Evolutionary conservation across 1,139 yeast species (phyloP).

Genomic region (Zygoascus meyerae): DNA sequence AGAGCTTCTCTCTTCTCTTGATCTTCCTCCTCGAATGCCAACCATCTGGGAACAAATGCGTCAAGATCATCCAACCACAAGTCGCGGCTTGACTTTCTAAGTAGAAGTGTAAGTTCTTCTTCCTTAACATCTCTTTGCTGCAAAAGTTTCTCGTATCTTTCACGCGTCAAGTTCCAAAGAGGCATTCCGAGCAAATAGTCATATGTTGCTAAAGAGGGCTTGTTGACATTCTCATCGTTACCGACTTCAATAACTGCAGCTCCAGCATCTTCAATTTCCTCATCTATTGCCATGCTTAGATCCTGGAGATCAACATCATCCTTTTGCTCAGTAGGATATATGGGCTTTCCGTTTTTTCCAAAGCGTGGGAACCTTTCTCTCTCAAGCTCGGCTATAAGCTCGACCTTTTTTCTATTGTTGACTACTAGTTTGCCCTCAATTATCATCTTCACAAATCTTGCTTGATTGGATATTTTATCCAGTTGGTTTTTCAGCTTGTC

Average conservation of each 20-base stretch:
- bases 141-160: slow-evolving; percentile 74
- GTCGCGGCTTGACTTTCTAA: slow-evolving; percentile 74
- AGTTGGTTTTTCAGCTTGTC: slow-evolving; percentile 67
- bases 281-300: slow-evolving; percentile 26
- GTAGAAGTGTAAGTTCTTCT: slow-evolving; percentile 58
- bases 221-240: slow-evolving; percentile 35
- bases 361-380: slow-evolving; percentile 68
- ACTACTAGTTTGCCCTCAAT: slow-evolving; percentile 68
- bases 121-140: slow-evolving; percentile 70
- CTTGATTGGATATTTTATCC: slow-evolving; percentile 72
- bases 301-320: slow-evolving; percentile 32
- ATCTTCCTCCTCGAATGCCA: slow-evolving; percentile 54
- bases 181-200: slow-evolving; percentile 66
- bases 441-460: slow-evolving; percentile 84
- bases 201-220: slow-evolving; percentile 31
- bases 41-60: slow-evolving; percentile 61
- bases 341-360: slow-evolving; percentile 60
- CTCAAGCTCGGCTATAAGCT: slow-evolving; percentile 58
- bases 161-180: slow-evolving; percentile 87
- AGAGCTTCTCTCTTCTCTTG: slow-evolving; percentile 36
- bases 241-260: slow-evolving; percentile 36
- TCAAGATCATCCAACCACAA: slow-evolving; percentile 84
- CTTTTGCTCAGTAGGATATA: slow-evolving; percentile 37
- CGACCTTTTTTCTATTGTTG: slow-evolving; percentile 66
- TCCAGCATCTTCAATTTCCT: slow-evolving; percentile 34